Conservation (phyloP, 306 rosid genomes). For the cucumber (Cucumis sativus) region DNA sequence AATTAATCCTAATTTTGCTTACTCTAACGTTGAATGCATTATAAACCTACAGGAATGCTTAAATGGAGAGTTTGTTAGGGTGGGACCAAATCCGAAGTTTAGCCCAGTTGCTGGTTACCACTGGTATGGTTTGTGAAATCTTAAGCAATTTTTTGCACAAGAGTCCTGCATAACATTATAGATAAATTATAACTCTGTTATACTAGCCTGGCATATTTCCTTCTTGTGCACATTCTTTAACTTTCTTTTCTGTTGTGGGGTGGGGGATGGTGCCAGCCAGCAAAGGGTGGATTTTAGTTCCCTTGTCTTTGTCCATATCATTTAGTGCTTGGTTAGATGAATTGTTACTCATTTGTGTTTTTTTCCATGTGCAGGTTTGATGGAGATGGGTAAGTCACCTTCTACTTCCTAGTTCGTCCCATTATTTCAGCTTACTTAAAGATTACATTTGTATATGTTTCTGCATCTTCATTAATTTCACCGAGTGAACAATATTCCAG, state of each 20-base stretch:
- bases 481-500: background rate
- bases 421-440: constrained; percentile 9
- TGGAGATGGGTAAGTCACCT: constrained; percentile 81
- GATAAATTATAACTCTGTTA: background rate
- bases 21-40: background rate
- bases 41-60: constrained; percentile 54
- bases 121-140: constrained; percentile 30
- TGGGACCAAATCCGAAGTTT: constrained; percentile 85
- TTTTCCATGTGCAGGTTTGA: constrained; percentile 68
- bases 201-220: background rate
- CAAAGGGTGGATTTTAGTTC: background rate
- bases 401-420: constrained; percentile 10
- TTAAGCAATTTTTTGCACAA: background rate
- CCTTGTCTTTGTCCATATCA: background rate
- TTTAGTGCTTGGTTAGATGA: background rate
- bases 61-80: constrained; percentile 92
- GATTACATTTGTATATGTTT: constrained; percentile 2
- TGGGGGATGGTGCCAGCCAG: background rate
- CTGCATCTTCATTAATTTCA: background rate
- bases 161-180: background rate
- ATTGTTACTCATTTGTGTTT: constrained; percentile 15
- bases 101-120: constrained; percentile 86
- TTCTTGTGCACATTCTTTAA: background rate
- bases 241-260: background rate
- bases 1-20: background rate